Evolutionary conservation across 495 filamentous ascomycete species (phyloP).

Genomic region (Penicillium canariense): DNA sequence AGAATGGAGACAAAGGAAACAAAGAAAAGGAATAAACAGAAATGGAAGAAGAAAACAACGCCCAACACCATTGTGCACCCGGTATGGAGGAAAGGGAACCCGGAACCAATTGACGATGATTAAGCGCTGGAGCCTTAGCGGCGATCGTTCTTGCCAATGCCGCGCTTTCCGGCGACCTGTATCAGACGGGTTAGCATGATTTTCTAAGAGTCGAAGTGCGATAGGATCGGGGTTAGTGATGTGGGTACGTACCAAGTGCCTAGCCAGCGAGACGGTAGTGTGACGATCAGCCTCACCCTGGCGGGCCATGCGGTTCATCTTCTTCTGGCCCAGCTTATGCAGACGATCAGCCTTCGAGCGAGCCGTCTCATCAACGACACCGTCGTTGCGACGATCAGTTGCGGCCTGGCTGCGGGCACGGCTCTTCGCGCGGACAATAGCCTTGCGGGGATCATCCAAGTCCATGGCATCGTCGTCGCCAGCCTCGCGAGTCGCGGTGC

Average conservation of each 20-base stretch:
- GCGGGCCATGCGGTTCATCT: conserved; percentile 97
- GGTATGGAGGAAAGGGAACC: conserved; percentile 21
- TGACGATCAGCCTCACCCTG: conserved; percentile 96
- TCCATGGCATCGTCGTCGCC: conserved; percentile 80
- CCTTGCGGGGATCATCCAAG: conserved; percentile 63
- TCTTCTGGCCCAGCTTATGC: conserved; percentile 87
- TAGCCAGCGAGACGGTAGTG: conserved; percentile 73
- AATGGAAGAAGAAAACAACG: conserved; percentile 18
- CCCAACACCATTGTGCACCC: conserved; percentile 38
- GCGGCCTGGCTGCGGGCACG: conserved; percentile 70
- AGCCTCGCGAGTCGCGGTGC: conserved; percentile 51
- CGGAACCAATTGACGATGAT: conserved; percentile 32
- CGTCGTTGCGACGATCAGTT: conserved; percentile 81
- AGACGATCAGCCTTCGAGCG: conserved; percentile 79
- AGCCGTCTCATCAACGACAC: conserved; percentile 49
- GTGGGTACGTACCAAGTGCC: conserved; percentile 75
- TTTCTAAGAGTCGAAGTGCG: conserved; percentile 1
- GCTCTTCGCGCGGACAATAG: conserved; percentile 72
- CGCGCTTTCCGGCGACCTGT: conserved; percentile 57
- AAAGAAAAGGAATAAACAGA: conserved; percentile 1
- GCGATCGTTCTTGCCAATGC: conserved; percentile 58
- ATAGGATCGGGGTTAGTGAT: neutral
- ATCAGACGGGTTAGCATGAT: conserved; percentile 22
- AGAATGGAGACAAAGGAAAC: conserved; percentile 8
- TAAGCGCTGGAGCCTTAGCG: conserved; percentile 41